Percentiles rank a stretch among this genome's conserved stretches.
phyloP scores from a whole-genome alignment of 768 basidiomycete species.

The Auricularia sp. region DNA sequence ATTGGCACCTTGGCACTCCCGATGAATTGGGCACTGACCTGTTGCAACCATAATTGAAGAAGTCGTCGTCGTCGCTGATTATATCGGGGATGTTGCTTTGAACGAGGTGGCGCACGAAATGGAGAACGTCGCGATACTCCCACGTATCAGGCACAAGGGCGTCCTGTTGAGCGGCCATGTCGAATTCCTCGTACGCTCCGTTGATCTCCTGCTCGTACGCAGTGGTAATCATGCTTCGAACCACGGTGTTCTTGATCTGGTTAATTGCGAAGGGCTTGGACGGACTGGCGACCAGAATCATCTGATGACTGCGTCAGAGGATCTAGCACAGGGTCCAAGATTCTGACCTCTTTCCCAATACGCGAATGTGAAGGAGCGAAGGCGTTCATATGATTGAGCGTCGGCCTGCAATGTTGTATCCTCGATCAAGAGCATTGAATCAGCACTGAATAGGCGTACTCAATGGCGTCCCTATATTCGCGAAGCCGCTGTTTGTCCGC shows the following conservation, averaged over 20 bases:
- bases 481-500: slow-evolving; percentile 18
- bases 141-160: slow-evolving; percentile 2
- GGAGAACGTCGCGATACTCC: slow-evolving; percentile 9
- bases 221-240: slow-evolving; percentile 22
- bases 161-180: background rate
- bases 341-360: slow-evolving; percentile 31
- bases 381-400: slow-evolving; percentile 22
- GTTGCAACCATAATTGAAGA: slow-evolving; percentile 32
- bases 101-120: slow-evolving; percentile 26
- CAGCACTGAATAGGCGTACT: background rate
- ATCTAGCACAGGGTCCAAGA: background rate
- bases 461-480: slow-evolving; percentile 13
- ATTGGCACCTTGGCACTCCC: background rate
- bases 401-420: slow-evolving; percentile 32
- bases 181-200: slow-evolving; percentile 17
- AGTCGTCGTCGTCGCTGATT: slow-evolving; percentile 24
- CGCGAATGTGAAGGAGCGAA: slow-evolving; percentile 17
- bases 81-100: slow-evolving; percentile 19
- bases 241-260: slow-evolving; percentile 31
- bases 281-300: slow-evolving; percentile 26
- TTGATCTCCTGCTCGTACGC: slow-evolving; percentile 28
- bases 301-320: slow-evolving; percentile 5
- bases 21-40: slow-evolving; percentile 1
- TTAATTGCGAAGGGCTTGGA: slow-evolving; percentile 22
- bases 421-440: slow-evolving; percentile 5